Conservation (phyloP, 257 asterid genomes). For the Forsythia suspensa region DNA sequence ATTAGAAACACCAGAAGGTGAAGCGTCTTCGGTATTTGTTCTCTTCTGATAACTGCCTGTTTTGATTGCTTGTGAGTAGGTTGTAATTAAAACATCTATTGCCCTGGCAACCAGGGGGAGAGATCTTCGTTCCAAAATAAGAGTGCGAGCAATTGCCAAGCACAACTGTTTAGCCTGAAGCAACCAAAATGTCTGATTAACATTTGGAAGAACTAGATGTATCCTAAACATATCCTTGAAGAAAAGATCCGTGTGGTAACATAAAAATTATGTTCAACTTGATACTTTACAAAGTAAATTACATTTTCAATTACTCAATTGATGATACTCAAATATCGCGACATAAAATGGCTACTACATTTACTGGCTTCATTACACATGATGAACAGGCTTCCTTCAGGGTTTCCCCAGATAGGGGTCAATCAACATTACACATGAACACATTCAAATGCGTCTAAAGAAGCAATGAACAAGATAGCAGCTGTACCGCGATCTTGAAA, state of each 20-base stretch:
- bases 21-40: conserved; percentile 46
- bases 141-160: conserved; percentile 56
- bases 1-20: conserved; percentile 48
- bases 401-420: conserved; percentile 4
- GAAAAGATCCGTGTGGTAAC: not conserved
- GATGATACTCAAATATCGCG: conserved; percentile 4
- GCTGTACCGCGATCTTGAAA: not conserved
- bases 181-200: conserved; percentile 17
- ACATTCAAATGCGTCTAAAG: not conserved
- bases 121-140: conserved; percentile 85
- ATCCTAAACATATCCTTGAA: not conserved
- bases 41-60: conserved; percentile 68
- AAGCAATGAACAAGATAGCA: not conserved
- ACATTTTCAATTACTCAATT: conserved; percentile 2
- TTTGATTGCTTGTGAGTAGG: conserved; percentile 62
- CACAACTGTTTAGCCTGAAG: conserved; percentile 88
- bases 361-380: conserved; percentile 15
- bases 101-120: conserved; percentile 66
- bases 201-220: conserved; percentile 3
- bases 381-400: conserved; percentile 11
- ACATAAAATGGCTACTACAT: conserved; percentile 9
- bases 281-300: conserved; percentile 12
- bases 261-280: conserved; percentile 5
- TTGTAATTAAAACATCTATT: conserved; percentile 50
- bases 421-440: conserved; percentile 1